Base-by-base conservation (phyloP, 78 protist genomes). In the Pelomyxa schiedti region DNA sequence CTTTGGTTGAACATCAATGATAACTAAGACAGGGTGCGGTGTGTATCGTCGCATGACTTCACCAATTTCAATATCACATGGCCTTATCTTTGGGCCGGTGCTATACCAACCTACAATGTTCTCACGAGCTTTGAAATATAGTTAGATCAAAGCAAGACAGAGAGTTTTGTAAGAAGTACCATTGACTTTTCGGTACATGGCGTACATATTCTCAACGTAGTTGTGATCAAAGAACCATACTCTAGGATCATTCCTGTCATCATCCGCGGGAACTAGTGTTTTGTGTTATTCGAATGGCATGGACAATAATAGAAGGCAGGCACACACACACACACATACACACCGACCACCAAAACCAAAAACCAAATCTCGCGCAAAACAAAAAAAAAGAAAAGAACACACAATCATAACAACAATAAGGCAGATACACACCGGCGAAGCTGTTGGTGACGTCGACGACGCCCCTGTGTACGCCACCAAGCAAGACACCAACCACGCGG, bases 41-140 rank as follows among this genome's bases (percentile, higher is more conserved):
- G 81, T 69, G 71, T 87, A 94, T 69, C 84, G 73, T 28, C 92
- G 77, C 75, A 94, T 35, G 22, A 93, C 39, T 39, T 93, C 90
- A 87, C 93, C 81, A 73, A 96, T 90, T 4, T 76, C 86, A 32
- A 94, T 39, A 71, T 96, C 99, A 6, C 86, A 74, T 16, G 89
- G 66, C 63, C 92, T 38, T 37, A 96, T 87, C 71, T 83, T 80
- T 39, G 99, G 99, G 9, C 99, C 99, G 3, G 98, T 90, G 69
- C 91, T 85, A 83, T 96, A 96, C 99, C 99, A 96, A 26, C 99
- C 99, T 2, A 96, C 92, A 22, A 96, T 76, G 47, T 66, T 73
- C 52, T 94, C 97, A 63, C 89, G 42, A 3, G 99, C 93, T 90
- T 75, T 22, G 30, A 52, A n/a, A 38, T 22, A 22, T 22, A 22